Conservation (phyloP, 1,139 yeast genomes). For the Saccharomyces uvarum region DNA sequence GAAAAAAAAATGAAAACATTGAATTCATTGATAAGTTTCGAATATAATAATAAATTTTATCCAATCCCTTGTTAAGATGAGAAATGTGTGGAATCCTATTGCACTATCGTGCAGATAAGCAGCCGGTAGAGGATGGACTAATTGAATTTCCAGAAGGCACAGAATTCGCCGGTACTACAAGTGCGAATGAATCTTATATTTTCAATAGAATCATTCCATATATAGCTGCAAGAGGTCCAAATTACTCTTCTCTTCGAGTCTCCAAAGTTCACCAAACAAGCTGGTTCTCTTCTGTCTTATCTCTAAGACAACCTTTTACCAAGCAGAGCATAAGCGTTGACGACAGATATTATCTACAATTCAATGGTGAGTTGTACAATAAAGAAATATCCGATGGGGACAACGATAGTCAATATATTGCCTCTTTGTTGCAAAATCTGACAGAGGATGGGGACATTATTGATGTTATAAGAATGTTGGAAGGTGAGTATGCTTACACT, state of each 20-base stretch:
- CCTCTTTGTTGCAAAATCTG: conserved; percentile 21
- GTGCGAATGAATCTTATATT: conserved; percentile 10
- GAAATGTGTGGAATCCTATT: conserved; percentile 42
- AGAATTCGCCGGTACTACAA: conserved; percentile 14
- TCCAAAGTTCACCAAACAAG: conserved; percentile 10
- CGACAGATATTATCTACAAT: conserved; percentile 47
- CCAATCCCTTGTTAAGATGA: not conserved
- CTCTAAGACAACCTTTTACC: conserved; percentile 70
- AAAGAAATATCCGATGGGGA: conserved; percentile 36
- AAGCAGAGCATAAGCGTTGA: conserved; percentile 51
- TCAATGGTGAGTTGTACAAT: conserved; percentile 84
- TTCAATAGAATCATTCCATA: conserved; percentile 37
- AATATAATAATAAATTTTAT: not conserved
- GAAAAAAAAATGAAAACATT: not conserved
- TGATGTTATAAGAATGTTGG: conserved; percentile 35
- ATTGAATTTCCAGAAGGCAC: conserved; percentile 23
- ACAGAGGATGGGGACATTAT: conserved; percentile 29
- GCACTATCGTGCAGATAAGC: conserved; percentile 17
- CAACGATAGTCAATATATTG: conserved; percentile 47
- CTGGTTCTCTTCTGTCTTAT: conserved; percentile 57
- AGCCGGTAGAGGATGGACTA: conserved; percentile 8
- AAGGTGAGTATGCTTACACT: conserved; percentile 79
- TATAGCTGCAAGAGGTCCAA: conserved; percentile 51
- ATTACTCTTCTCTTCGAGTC: conserved; percentile 33
- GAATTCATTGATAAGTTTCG: not conserved